Percentiles rank a stretch among this genome's conserved stretches.
phyloP scores from a whole-genome alignment of 257 asterid species.

The Linderniella brevidens region DNA sequence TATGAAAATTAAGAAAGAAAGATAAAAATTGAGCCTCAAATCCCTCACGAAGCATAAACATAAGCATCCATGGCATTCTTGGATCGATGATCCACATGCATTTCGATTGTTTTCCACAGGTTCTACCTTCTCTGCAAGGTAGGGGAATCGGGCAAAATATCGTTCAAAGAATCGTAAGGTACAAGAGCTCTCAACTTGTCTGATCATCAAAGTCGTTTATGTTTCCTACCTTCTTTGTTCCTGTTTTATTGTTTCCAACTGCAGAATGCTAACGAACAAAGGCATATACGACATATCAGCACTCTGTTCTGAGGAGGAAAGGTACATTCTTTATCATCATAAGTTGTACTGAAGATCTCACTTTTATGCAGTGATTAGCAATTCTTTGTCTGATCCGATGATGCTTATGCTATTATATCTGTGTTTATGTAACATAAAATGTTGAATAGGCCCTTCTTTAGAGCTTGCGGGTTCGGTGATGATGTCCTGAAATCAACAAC shows the following conservation, averaged over 20 bases:
- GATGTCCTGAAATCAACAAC: conserved; percentile 60
- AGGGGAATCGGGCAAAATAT: conserved; percentile 72
- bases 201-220: not conserved
- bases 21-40: too few relatives aligned
- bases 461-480: conserved; percentile 72
- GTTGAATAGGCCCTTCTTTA: conserved; percentile 34
- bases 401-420: not conserved
- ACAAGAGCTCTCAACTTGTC: conserved; percentile 3
- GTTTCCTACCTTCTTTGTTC: not conserved
- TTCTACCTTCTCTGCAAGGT: conserved; percentile 45
- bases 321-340: conserved; percentile 19
- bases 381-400: not conserved
- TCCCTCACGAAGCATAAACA: not conserved
- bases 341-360: not conserved
- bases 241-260: conserved; percentile 8
- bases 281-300: conserved; percentile 73
- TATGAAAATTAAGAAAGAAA: too few relatives aligned
- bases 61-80: conserved; percentile 5
- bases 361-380: not conserved
- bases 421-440: not conserved
- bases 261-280: conserved; percentile 57
- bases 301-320: conserved; percentile 40
- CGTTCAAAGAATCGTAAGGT: conserved; percentile 58
- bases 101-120: conserved; percentile 33
- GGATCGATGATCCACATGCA: conserved; percentile 8